phyloP scores from a whole-genome alignment of 163 green algal species.

The Scenedesmus sp. region DNA sequence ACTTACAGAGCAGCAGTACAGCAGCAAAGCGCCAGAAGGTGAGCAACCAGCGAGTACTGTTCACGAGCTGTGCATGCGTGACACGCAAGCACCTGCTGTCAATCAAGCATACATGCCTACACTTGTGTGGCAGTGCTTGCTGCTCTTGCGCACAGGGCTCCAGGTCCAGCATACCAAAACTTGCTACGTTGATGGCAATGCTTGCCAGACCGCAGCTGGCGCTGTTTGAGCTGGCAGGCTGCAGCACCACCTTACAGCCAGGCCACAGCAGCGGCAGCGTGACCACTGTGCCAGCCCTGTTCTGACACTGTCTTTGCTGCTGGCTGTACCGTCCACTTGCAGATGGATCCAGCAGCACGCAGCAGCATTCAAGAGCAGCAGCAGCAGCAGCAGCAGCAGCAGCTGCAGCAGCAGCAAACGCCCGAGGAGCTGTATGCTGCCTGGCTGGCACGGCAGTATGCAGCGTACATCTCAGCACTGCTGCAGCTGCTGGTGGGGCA shows the following conservation, averaged over 20 bases:
- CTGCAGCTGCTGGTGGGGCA: slow-evolving; percentile 40
- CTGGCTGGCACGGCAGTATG: slow-evolving; percentile 74
- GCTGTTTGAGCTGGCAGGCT: background rate
- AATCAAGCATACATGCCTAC: too few relatives aligned
- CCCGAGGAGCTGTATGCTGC: slow-evolving; percentile 51
- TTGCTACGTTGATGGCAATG: too few relatives aligned
- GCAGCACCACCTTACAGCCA: too few relatives aligned
- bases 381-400: background rate
- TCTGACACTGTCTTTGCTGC: background rate
- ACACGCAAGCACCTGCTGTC: too few relatives aligned
- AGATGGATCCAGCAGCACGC: slow-evolving; percentile 14
- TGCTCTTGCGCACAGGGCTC: too few relatives aligned
- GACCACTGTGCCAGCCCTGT: background rate
- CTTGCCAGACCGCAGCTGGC: too few relatives aligned
- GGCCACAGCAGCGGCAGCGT: background rate
- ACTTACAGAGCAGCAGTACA: slow-evolving; percentile 36
- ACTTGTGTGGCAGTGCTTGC: too few relatives aligned
- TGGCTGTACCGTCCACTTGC: background rate
- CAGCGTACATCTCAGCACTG: slow-evolving; percentile 51
- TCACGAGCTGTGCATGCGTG: too few relatives aligned
- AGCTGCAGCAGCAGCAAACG: slow-evolving; percentile 18
- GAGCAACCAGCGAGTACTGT: background rate
- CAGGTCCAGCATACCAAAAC: too few relatives aligned
- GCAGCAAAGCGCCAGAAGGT: slow-evolving; percentile 34
- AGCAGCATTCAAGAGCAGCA: background rate